Base-by-base conservation (phyloP, 2,329 filamentous ascomycete genomes). In the Clonostachys chloroleuca region DNA sequence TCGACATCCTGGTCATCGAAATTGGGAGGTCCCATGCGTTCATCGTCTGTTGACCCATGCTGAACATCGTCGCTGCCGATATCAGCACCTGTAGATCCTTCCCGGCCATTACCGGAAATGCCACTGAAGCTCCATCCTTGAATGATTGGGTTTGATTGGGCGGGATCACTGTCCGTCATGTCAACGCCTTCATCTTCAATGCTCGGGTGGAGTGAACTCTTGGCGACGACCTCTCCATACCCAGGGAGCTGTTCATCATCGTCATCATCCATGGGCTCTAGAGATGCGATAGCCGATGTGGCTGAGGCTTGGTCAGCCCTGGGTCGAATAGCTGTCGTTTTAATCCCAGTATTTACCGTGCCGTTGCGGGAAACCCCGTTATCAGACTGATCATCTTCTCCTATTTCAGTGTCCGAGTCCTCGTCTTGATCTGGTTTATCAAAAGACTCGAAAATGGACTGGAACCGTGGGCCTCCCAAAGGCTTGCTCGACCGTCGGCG, bases 341-440 rank as follows among this genome's bases (percentile, higher is more conserved):
- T 83, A 79, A 67, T 78, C 78, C 80, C 89, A 81, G 81, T 86
- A 87, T 86, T 90, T 89, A 88, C 89, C 86, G 84, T 92, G 81
- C 89, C 89, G 92, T 74, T 84, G 77, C 75, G 86, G 84, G 85
- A 92, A 82, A 82, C 90, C 83, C 78, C 75, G 70, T 70, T 85
- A 85, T 78, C 88, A 86, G 90, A 87, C 81, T 87, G 86, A 83
- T 74, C 83, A 71, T 81, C 89, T 86, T 95, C 89, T 86, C 89
- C 89, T 85, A 72, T 66, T 40, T 70, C 69, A 9, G 58, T 60
- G 42, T 60, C 56, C 44, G 80, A 78, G 49, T 74, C 73, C 46
- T 65, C 61, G 52, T 75, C 73, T 45, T 56, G 54, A 10, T 58
- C 73, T 52, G 70, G 71, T 44, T 78, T 76, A 52, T 77, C 75